Conservation (phyloP, 1,284 basidiomycete species). For the Microbotryum scabiosae region DNA sequence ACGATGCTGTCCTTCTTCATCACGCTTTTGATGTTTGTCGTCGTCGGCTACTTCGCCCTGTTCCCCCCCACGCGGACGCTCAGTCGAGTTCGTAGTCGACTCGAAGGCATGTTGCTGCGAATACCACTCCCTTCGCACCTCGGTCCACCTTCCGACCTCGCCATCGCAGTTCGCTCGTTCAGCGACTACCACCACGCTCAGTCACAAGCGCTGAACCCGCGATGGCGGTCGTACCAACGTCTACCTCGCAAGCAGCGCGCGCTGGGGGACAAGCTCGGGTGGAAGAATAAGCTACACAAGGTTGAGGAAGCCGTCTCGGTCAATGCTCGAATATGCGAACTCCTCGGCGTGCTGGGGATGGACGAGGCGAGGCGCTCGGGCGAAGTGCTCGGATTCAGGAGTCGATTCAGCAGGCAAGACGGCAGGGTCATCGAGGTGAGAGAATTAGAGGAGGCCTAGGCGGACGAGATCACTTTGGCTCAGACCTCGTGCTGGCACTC, state of each 20-base stretch:
- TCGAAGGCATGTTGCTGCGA: neutral
- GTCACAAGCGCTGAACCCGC: constrained; percentile 4
- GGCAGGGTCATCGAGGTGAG: constrained; percentile 24
- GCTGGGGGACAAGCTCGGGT: constrained; percentile 50
- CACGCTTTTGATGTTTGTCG: too few relatives aligned
- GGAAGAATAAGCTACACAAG: constrained; percentile 48
- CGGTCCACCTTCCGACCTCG: constrained; percentile 11
- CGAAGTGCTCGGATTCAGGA: constrained; percentile 32
- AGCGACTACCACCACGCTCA: constrained; percentile 10
- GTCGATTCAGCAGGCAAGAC: constrained; percentile 47
- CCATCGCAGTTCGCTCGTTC: constrained; percentile 16
- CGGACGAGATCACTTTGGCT: constrained; percentile 1
- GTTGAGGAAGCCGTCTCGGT: constrained; percentile 45
- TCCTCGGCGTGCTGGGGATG: constrained; percentile 46
- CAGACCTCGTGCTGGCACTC: neutral
- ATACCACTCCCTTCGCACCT: constrained; percentile 5
- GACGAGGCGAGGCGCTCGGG: constrained; percentile 25
- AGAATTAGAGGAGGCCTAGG: neutral
- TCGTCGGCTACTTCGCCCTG: too few relatives aligned
- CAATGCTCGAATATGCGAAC: constrained; percentile 48
- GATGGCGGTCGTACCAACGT: constrained; percentile 8
- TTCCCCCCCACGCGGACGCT: too few relatives aligned
- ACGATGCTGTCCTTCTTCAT: too few relatives aligned
- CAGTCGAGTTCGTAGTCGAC: too few relatives aligned
- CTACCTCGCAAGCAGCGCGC: constrained; percentile 3